phyloP scores from a whole-genome alignment of 1,139 yeast species.

The Suhomyces atakaporum region DNA sequence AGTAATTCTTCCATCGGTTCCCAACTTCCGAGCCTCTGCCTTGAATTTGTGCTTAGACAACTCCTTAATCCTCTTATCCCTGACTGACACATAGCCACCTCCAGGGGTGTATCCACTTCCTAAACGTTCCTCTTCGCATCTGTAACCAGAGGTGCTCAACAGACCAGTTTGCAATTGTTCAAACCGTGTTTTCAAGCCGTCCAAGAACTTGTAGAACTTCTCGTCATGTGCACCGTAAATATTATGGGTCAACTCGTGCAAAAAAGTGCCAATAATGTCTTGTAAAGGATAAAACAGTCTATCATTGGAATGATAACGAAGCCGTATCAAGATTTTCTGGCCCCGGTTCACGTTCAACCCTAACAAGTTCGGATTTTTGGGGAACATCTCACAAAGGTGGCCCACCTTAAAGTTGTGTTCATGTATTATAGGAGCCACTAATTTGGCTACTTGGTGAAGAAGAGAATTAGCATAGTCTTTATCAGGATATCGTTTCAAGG shows the following conservation, averaged over 20 bases:
- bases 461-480: conserved; percentile 59
- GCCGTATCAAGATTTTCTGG: conserved; percentile 66
- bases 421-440: conserved; percentile 75
- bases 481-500: conserved; percentile 54
- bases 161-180: conserved; percentile 50
- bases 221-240: conserved; percentile 77
- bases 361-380: conserved; percentile 63
- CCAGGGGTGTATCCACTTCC: conserved; percentile 36
- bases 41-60: conserved; percentile 40
- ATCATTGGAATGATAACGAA: conserved; percentile 62
- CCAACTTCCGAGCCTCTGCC: conserved; percentile 41
- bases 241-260: conserved; percentile 89
- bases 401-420: conserved; percentile 67
- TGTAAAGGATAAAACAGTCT: conserved; percentile 64
- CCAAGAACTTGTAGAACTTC: conserved; percentile 65
- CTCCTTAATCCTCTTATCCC: conserved; percentile 43
- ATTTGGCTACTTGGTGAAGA: conserved; percentile 60
- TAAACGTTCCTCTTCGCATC: conserved; percentile 55
- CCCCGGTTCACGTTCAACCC: conserved; percentile 93
- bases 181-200: conserved; percentile 59
- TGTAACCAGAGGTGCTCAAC: conserved; percentile 38
- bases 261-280: conserved; percentile 74
- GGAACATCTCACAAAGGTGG: conserved; percentile 78
- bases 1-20: conserved; percentile 17
- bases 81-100: conserved; percentile 26